These are phyloP conservation scores for Hysterium pulicare DNA, from an alignment of 2,329 filamentous ascomycete species.

Conservation along the genomic window DNA sequence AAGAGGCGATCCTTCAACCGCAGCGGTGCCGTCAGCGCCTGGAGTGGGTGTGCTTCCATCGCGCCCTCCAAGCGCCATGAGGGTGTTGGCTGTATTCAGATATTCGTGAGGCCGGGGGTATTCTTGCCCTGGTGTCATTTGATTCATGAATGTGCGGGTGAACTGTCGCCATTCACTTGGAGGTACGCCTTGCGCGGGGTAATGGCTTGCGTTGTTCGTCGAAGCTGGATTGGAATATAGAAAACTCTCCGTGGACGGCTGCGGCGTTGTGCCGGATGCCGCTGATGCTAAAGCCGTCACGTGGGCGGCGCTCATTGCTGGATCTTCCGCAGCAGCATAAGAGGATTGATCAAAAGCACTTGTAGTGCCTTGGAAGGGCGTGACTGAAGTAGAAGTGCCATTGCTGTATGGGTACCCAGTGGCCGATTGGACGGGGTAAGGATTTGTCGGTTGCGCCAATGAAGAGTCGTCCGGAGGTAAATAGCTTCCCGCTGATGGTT, in stretches of 20 bases:
- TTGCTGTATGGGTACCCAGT: slow-evolving; percentile 25
- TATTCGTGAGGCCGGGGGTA: slow-evolving; percentile 28
- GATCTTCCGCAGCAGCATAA: slow-evolving; percentile 23
- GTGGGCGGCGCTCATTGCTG: slow-evolving; percentile 26
- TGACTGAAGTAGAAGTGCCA: slow-evolving; percentile 16
- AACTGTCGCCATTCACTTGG: slow-evolving; percentile 35
- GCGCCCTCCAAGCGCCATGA: slow-evolving; percentile 36
- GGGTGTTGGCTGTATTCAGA: slow-evolving; percentile 37
- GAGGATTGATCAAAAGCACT: slow-evolving; percentile 25
- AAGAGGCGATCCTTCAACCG: slow-evolving; percentile 20
- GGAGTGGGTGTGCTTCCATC: slow-evolving; percentile 20
- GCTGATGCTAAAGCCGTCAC: slow-evolving; percentile 27
- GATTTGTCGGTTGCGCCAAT: slow-evolving; percentile 16
- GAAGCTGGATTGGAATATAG: slow-evolving; percentile 18
- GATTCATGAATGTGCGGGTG: slow-evolving; percentile 27
- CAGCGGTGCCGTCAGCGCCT: slow-evolving; percentile 16
- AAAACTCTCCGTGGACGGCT: slow-evolving; percentile 21
- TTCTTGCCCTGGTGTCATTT: slow-evolving; percentile 16
- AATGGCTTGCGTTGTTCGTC: slow-evolving; percentile 17
- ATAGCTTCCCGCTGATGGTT: background rate
- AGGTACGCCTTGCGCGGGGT: slow-evolving; percentile 23
- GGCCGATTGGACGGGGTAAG: slow-evolving; percentile 19
- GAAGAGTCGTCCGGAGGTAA: slow-evolving; percentile 9
- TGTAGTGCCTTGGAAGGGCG: slow-evolving; percentile 18
- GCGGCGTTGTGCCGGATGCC: slow-evolving; percentile 19